Percentiles rank a stretch among this genome's conserved stretches.
These are phyloP conservation scores for Beauveria asiatica DNA, from an alignment of 2,329 filamentous ascomycete species.

Conservation along the genomic window DNA sequence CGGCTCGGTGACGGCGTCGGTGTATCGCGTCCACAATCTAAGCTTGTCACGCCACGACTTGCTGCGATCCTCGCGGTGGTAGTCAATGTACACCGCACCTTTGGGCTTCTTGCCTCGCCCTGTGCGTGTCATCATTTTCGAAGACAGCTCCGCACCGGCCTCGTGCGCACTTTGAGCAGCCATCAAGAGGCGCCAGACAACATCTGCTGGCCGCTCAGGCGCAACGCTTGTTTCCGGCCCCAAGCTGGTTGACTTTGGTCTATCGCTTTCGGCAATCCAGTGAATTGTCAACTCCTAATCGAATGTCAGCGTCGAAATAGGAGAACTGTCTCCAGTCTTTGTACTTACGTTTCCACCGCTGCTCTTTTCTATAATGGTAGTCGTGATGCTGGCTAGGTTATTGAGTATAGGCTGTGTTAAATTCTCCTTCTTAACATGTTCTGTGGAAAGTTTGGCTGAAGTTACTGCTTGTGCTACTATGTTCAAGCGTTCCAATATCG, in stretches of 20 bases:
- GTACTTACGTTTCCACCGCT: slow-evolving; percentile 16
- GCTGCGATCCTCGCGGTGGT: slow-evolving; percentile 23
- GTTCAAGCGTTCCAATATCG: slow-evolving; percentile 29
- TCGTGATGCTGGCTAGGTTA: slow-evolving; percentile 26
- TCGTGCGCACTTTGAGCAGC: slow-evolving; percentile 14
- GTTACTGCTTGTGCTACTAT: slow-evolving; percentile 20
- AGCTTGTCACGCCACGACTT: slow-evolving; percentile 29
- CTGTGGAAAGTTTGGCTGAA: slow-evolving; percentile 20
- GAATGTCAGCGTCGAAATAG: slow-evolving; percentile 7
- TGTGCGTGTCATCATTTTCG: slow-evolving; percentile 17
- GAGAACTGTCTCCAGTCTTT: not conserved
- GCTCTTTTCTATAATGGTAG: slow-evolving; percentile 20
- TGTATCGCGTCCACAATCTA: slow-evolving; percentile 23
- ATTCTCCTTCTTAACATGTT: slow-evolving; percentile 13
- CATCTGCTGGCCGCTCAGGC: slow-evolving; percentile 34
- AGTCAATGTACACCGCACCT: slow-evolving; percentile 13
- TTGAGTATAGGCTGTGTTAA: slow-evolving; percentile 18
- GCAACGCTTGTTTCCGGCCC: slow-evolving; percentile 10
- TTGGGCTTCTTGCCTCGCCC: slow-evolving; percentile 7
- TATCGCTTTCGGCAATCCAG: slow-evolving; percentile 30
- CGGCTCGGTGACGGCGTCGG: slow-evolving; percentile 15
- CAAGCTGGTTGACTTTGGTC: not conserved
- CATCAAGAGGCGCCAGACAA: slow-evolving; percentile 37
- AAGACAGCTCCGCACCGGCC: slow-evolving; percentile 2
- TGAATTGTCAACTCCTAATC: slow-evolving; percentile 27